A percentile compares a stretch with the other conserved stretches of the same genome.
Conservation (phyloP, 352 stramenopile species). For the Phytopythium mirpurense region DNA sequence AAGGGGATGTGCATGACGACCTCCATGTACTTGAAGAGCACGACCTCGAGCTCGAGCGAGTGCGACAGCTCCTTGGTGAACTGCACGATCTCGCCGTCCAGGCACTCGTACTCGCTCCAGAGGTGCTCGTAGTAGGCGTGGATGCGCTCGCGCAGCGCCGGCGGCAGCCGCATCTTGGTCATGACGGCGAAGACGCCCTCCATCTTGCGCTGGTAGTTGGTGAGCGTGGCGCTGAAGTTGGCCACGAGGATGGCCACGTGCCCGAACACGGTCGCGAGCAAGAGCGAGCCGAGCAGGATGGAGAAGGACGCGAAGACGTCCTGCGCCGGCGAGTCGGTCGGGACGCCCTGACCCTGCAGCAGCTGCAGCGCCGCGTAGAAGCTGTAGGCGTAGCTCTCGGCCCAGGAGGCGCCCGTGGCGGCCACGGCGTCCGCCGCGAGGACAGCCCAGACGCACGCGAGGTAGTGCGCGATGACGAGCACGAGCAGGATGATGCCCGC, state of each 20-base stretch:
- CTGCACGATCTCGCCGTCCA: conserved; percentile 45
- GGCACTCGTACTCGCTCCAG: conserved; percentile 56
- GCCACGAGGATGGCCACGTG: conserved; percentile 54
- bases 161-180: conserved; percentile 35
- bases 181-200: conserved; percentile 55
- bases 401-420: background rate
- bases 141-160: conserved; percentile 44
- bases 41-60: conserved; percentile 51
- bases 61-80: conserved; percentile 49
- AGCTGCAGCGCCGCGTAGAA: conserved; percentile 30
- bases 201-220: conserved; percentile 62
- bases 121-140: conserved; percentile 65
- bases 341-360: conserved; percentile 48
- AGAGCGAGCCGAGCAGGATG: conserved; percentile 42
- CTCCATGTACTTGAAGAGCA: conserved; percentile 59
- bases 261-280: conserved; percentile 58
- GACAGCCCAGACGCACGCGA: conserved; percentile 46
- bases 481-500: conserved; percentile 28
- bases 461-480: conserved; percentile 39
- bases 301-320: conserved; percentile 36
- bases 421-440: conserved; percentile 12
- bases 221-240: conserved; percentile 50
- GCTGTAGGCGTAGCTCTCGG: conserved; percentile 21
- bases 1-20: conserved; percentile 55
- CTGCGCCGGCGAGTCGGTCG: conserved; percentile 16